Conservation (phyloP, 768 basidiomycete species). For the Rhodotorula sphaerocarpa region DNA sequence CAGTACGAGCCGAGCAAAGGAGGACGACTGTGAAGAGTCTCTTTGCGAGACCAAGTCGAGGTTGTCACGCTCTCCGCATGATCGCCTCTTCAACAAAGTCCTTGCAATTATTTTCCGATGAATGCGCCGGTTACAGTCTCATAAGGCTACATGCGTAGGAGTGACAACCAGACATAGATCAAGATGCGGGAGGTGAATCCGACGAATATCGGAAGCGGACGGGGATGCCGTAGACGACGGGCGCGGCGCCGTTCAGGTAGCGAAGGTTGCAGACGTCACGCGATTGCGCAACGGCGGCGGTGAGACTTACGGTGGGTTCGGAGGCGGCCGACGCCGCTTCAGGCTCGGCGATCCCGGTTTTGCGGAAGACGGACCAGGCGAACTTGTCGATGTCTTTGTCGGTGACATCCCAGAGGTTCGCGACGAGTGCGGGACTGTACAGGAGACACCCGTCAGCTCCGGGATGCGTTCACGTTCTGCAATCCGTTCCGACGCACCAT, state of each 20-base stretch:
- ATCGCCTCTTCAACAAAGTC: too few relatives aligned
- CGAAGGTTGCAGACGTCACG: slow-evolving; percentile 76
- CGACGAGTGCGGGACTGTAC: slow-evolving; percentile 75
- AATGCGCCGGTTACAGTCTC: too few relatives aligned
- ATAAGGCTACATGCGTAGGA: too few relatives aligned
- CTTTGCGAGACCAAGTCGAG: too few relatives aligned
- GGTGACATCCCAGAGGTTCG: slow-evolving; percentile 96
- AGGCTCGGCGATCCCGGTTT: slow-evolving; percentile 50
- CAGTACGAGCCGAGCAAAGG: too few relatives aligned
- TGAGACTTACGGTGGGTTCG: slow-evolving; percentile 45
- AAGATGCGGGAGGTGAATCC: too few relatives aligned
- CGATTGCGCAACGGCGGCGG: slow-evolving; percentile 69
- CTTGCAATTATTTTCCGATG: too few relatives aligned
- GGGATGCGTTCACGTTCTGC: not conserved
- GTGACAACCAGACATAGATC: too few relatives aligned
- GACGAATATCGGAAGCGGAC: slow-evolving; percentile 54
- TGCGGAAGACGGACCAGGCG: slow-evolving; percentile 71
- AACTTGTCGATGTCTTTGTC: slow-evolving; percentile 95
- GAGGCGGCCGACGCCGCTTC: not conserved
- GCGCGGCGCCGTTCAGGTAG: slow-evolving; percentile 89
- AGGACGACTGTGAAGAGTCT: too few relatives aligned
- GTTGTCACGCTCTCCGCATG: too few relatives aligned
- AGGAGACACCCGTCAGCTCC: not conserved
- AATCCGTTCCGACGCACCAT: slow-evolving; percentile 58
- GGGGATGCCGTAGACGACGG: slow-evolving; percentile 91